A percentile compares a stretch with the other conserved stretches of the same genome.
phyloP scores from a whole-genome alignment of 2,329 filamentous ascomycete genomes.

The Hymenotorrendiella dingleyae region DNA sequence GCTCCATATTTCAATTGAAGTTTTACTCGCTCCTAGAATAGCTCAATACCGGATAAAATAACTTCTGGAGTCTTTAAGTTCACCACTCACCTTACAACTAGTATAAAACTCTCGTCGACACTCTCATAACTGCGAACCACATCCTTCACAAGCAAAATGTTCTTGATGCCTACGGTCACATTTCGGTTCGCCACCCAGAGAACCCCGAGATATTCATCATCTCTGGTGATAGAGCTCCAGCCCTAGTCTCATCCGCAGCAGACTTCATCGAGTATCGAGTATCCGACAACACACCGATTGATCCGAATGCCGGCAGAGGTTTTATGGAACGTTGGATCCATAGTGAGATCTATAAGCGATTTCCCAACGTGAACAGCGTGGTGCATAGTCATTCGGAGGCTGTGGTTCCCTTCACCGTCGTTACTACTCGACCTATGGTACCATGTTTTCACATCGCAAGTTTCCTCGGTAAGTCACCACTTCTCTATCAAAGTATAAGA shows the following conservation, averaged over 20 bases:
- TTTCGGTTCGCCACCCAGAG: slow-evolving; percentile 45
- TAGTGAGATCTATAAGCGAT: slow-evolving; percentile 40
- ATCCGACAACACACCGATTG: slow-evolving; percentile 36
- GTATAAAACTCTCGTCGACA: slow-evolving; percentile 1
- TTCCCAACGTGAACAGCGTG: slow-evolving; percentile 34
- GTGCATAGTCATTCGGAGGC: slow-evolving; percentile 40
- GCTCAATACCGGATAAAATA: too few relatives aligned
- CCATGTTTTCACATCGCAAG: slow-evolving; percentile 39
- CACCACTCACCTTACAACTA: too few relatives aligned
- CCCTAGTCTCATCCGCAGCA: slow-evolving; percentile 35
- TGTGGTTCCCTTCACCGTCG: slow-evolving; percentile 36
- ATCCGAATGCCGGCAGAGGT: slow-evolving; percentile 34
- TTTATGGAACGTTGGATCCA: slow-evolving; percentile 42
- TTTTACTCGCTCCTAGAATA: too few relatives aligned
- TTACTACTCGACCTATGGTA: slow-evolving; percentile 35
- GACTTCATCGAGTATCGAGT: slow-evolving; percentile 45
- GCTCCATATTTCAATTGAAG: too few relatives aligned
- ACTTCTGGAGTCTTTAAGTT: too few relatives aligned
- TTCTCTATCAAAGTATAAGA: too few relatives aligned
- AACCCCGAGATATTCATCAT: slow-evolving; percentile 43
- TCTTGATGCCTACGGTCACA: slow-evolving; percentile 49
- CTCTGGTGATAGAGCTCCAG: slow-evolving; percentile 41
- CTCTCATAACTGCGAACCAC: slow-evolving; percentile 42
- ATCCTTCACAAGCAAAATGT: slow-evolving; percentile 47
- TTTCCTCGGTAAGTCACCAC: slow-evolving; percentile 36